phyloP scores from a whole-genome alignment of 2,329 filamentous ascomycete genomes.

The Nakataea oryzae region DNA sequence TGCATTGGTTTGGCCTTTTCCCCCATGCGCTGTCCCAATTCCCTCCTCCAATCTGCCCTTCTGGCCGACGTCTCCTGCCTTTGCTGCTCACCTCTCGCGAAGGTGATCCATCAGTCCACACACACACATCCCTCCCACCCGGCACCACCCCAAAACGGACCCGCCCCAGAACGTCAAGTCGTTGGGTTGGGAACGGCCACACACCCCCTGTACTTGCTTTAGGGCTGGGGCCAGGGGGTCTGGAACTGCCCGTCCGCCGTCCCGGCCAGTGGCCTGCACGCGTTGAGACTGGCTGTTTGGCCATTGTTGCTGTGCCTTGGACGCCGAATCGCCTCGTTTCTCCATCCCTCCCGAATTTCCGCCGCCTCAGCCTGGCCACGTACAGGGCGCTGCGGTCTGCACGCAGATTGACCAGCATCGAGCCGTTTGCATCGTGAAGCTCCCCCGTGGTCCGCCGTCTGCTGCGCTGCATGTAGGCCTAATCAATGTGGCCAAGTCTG shows the following conservation, averaged over 20 bases:
- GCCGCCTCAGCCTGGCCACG: no score
- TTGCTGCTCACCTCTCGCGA: slow-evolving; percentile 16
- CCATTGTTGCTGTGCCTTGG: neutral
- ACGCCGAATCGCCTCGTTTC: neutral
- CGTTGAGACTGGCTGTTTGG: neutral
- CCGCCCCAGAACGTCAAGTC: slow-evolving; percentile 2
- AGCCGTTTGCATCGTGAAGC: no score
- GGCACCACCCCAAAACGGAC: slow-evolving; percentile 7
- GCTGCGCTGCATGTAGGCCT: neutral
- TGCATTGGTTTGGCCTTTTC: slow-evolving; percentile 4
- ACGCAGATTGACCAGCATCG: no score
- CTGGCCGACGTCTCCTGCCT: slow-evolving; percentile 14
- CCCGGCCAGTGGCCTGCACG: no score
- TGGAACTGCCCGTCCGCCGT: neutral
- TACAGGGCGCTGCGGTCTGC: no score
- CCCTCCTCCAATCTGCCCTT: slow-evolving; percentile 14
- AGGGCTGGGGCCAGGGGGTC: neutral
- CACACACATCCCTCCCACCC: slow-evolving; percentile 1
- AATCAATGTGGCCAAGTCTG: neutral
- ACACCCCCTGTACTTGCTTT: neutral
- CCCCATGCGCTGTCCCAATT: slow-evolving; percentile 2
- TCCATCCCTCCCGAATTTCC: neutral
- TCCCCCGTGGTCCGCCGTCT: no score
- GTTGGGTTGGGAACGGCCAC: neutral
- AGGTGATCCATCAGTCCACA: slow-evolving; percentile 16